phyloP scores from a whole-genome alignment of 1,139 yeast genomes.

The Geotrichum candidum region DNA sequence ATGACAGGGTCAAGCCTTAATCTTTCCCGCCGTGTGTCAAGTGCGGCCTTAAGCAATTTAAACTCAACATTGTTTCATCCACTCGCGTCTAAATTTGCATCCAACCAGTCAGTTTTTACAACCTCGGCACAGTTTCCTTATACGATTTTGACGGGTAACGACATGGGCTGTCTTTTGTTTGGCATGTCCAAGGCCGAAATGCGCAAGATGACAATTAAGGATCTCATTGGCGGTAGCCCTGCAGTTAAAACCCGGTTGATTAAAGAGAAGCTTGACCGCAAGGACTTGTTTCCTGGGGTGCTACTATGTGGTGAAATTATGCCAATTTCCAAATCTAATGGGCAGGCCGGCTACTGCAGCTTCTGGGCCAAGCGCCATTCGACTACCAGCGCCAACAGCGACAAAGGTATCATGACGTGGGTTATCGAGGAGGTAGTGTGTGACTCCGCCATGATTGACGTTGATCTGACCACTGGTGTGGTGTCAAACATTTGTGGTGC shows the following conservation, averaged over 20 bases:
- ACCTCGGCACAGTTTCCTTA: conserved; percentile 74
- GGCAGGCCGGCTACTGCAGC: conserved; percentile 35
- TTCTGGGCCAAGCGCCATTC: conserved; percentile 69
- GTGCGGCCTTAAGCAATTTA: conserved; percentile 8
- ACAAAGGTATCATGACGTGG: conserved; percentile 57
- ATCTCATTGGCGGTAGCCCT: conserved; percentile 70
- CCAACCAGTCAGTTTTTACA: conserved; percentile 62
- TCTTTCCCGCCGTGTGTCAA: conserved; percentile 4
- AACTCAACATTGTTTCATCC: conserved; percentile 27
- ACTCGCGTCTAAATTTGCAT: conserved; percentile 29
- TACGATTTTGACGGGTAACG: conserved; percentile 78
- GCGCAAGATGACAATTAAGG: conserved; percentile 60
- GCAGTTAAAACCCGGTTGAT: conserved; percentile 16
- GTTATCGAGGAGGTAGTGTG: conserved; percentile 86
- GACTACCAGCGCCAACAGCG: conserved; percentile 37
- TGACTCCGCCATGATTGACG: conserved; percentile 62
- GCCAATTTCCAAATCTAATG: conserved; percentile 44
- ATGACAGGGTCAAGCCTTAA: conserved; percentile 3
- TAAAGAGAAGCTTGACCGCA: conserved; percentile 26
- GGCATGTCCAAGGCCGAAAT: conserved; percentile 69
- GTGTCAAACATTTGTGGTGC: conserved; percentile 24
- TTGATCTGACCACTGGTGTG: conserved; percentile 31
- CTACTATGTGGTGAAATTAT: conserved; percentile 53
- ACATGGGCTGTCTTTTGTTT: conserved; percentile 80
- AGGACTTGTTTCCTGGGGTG: conserved; percentile 30